A percentile compares a stretch with the other conserved stretches of the same genome.
These are phyloP conservation scores for Rhynchosporium secalis DNA, from an alignment of 2,329 filamentous ascomycete species.

Conservation along the genomic window DNA sequence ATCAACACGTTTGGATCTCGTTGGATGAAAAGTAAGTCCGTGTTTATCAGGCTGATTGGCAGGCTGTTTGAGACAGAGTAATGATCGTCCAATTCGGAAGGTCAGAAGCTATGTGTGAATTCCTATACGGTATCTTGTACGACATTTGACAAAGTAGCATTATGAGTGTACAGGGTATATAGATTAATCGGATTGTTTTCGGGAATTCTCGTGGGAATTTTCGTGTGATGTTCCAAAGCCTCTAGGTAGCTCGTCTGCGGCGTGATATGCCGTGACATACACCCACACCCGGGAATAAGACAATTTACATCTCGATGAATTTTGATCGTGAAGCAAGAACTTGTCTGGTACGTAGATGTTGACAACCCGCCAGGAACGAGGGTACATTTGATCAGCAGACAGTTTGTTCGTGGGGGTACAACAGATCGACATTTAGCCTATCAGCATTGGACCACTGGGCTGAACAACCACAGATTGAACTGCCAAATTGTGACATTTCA, in stretches of 20 bases:
- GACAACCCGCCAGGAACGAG: too few species aligned
- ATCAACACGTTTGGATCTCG: background rate
- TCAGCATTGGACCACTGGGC: too few species aligned
- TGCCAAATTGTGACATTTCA: too few species aligned
- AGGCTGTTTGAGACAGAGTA: conserved; percentile 10
- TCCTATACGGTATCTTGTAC: background rate
- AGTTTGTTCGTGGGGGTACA: too few species aligned
- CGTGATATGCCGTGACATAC: background rate
- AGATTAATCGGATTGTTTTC: background rate
- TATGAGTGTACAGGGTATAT: background rate
- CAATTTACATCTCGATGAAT: too few species aligned
- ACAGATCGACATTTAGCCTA: too few species aligned
- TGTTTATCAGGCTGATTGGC: conserved; percentile 15
- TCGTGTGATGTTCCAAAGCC: background rate
- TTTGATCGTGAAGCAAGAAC: too few species aligned
- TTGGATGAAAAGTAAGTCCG: conserved; percentile 6
- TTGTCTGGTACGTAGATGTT: too few species aligned
- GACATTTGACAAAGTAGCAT: background rate
- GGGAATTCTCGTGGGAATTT: background rate
- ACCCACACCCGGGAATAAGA: background rate
- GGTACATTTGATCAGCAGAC: background rate
- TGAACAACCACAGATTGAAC: too few species aligned
- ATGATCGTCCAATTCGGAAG: background rate
- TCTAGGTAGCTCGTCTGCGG: background rate
- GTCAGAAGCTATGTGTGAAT: background rate